A percentile compares a stretch with the other conserved stretches of the same genome.
Conservation (phyloP, 768 basidiomycete genomes). For the Pseudohyphozyma bogoriensis region DNA sequence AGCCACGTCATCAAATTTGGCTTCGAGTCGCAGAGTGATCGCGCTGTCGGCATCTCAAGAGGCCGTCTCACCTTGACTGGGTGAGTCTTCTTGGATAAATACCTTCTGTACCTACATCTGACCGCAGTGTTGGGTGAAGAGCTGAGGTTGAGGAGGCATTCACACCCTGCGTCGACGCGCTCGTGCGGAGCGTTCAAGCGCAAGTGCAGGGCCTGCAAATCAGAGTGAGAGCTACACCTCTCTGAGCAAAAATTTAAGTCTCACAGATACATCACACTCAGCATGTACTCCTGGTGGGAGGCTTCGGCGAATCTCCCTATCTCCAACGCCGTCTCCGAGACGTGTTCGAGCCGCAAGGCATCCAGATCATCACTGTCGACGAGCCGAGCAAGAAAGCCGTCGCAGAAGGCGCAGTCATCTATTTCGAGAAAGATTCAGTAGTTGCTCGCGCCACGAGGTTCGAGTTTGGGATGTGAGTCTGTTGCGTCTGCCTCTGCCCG, state of each 20-base stretch:
- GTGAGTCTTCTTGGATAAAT: neutral
- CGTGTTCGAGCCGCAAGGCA: neutral
- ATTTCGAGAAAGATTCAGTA: neutral
- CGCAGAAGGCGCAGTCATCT: neutral
- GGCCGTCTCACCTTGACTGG: constrained; percentile 7
- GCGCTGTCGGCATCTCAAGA: neutral
- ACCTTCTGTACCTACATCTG: too few relatives aligned
- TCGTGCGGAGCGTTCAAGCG: neutral
- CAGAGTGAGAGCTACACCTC: neutral
- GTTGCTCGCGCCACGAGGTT: neutral
- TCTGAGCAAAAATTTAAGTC: neutral
- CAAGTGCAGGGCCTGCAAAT: neutral
- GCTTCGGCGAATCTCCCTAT: constrained; percentile 22
- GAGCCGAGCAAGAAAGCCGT: constrained; percentile 2
- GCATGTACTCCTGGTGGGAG: constrained; percentile 18
- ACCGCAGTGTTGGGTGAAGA: neutral
- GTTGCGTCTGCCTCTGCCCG: too few relatives aligned
- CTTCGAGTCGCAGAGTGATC: neutral
- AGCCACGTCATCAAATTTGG: neutral
- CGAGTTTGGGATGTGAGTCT: too few relatives aligned
- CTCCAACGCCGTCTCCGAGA: constrained; percentile 3
- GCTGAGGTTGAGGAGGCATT: constrained; percentile 5
- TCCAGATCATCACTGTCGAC: constrained; percentile 1
- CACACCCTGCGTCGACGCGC: neutral
- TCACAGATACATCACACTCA: neutral